Conservation (phyloP, 352 stramenopile genomes). For the Pythium sukuiense region DNA sequence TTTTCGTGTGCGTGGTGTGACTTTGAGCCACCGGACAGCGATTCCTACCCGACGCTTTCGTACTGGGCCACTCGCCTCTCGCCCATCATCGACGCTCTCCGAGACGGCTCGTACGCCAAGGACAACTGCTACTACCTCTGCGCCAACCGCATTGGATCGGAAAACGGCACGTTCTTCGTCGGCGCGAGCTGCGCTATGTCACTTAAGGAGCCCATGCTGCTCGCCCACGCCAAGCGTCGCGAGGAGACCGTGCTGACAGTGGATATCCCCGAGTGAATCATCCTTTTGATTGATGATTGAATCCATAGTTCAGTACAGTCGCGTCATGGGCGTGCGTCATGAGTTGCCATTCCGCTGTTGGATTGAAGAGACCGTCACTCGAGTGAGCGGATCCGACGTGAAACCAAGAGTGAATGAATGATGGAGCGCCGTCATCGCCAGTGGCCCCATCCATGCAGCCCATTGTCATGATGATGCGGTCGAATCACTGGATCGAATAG, state of each 20-base stretch:
- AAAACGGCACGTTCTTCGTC: slow-evolving; percentile 83
- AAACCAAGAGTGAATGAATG: neutral
- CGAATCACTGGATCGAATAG: slow-evolving; percentile 12
- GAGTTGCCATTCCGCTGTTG: neutral
- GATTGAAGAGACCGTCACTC: slow-evolving; percentile 9
- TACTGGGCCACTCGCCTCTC: slow-evolving; percentile 76
- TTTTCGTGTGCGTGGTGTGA: slow-evolving; percentile 86
- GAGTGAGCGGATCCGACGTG: neutral
- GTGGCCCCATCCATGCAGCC: slow-evolving; percentile 17
- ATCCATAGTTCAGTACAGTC: neutral
- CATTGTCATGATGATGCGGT: slow-evolving; percentile 8
- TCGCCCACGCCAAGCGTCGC: slow-evolving; percentile 47
- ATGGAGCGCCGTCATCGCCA: slow-evolving; percentile 13
- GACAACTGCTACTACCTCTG: slow-evolving; percentile 71
- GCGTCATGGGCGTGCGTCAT: neutral
- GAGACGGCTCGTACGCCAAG: slow-evolving; percentile 37
- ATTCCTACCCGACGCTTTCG: slow-evolving; percentile 49
- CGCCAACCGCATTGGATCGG: slow-evolving; percentile 73
- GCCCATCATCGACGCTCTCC: slow-evolving; percentile 53
- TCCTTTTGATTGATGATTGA: no score
- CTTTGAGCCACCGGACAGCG: slow-evolving; percentile 52
- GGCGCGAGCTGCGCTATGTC: slow-evolving; percentile 75
- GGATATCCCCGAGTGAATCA: slow-evolving; percentile 35
- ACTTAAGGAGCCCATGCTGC: slow-evolving; percentile 52
- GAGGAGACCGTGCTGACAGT: slow-evolving; percentile 63